phyloP scores from a whole-genome alignment of 192 early-diverging fungal genomes.

The Mortierella claussenii region DNA sequence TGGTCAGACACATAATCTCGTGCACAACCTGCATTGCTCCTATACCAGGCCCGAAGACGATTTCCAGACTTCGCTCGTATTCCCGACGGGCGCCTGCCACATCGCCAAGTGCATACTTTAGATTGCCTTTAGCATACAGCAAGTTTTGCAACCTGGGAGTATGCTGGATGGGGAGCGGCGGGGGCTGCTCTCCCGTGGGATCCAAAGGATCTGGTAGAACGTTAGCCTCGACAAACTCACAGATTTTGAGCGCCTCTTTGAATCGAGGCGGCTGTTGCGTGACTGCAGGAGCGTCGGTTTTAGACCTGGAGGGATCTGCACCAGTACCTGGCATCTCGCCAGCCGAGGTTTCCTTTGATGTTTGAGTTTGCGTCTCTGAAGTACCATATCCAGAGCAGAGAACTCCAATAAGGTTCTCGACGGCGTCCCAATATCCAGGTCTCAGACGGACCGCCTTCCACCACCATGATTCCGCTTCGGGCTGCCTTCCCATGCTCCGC shows the following conservation, averaged over 20 bases:
- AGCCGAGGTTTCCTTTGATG: conserved; percentile 12
- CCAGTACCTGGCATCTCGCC: conserved; percentile 10
- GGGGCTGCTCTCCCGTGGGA: conserved; percentile 46
- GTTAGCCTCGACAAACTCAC: conserved; percentile 79
- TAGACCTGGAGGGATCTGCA: conserved; percentile 18
- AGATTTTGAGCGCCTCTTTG: conserved; percentile 84
- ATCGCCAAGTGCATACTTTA: conserved; percentile 82
- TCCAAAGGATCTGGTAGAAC: conserved; percentile 53
- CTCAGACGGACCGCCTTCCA: conserved; percentile 83
- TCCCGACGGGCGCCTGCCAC: conserved; percentile 75
- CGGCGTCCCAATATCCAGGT: conserved; percentile 94
- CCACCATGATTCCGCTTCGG: conserved; percentile 87
- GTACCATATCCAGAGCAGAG: conserved; percentile 65
- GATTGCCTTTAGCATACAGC: conserved; percentile 88
- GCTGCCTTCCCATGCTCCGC: conserved; percentile 76
- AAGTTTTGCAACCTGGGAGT: conserved; percentile 81
- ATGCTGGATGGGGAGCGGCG: conserved; percentile 67
- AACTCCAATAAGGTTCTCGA: conserved; percentile 87
- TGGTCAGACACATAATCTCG: conserved; percentile 39
- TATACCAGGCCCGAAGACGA: conserved; percentile 65
- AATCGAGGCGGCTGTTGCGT: conserved; percentile 65
- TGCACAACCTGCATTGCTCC: conserved; percentile 44
- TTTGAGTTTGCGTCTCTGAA: conserved; percentile 20
- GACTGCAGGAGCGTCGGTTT: conserved; percentile 7
- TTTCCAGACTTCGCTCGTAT: conserved; percentile 85